These are phyloP conservation scores for Exophiala sp. DNA, from an alignment of 2,329 filamentous ascomycete genomes.

Conservation along the genomic window DNA sequence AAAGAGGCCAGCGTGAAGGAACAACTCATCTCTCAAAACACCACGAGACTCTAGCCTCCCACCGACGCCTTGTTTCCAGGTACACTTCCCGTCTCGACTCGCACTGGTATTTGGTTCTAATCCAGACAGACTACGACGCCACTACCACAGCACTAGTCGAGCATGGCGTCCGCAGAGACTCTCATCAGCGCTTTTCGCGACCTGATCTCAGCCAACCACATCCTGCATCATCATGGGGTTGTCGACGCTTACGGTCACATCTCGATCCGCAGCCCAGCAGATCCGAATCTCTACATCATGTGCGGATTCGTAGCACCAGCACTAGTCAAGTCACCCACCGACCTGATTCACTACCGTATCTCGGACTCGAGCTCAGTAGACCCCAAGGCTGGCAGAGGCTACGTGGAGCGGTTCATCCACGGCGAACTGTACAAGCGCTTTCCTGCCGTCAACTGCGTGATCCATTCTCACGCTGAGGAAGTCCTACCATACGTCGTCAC, in stretches of 20 bases:
- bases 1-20: too few relatives aligned
- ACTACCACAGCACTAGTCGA: too few relatives aligned
- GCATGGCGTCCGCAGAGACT: neutral
- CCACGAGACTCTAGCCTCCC: too few relatives aligned
- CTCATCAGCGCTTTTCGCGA: slow-evolving; percentile 16
- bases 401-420: slow-evolving; percentile 45
- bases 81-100: too few relatives aligned
- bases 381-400: slow-evolving; percentile 37
- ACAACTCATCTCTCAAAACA: too few relatives aligned
- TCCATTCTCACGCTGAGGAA: slow-evolving; percentile 44
- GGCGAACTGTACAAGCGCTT: slow-evolving; percentile 45
- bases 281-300: slow-evolving; percentile 46
- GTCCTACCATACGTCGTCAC: slow-evolving; percentile 41
- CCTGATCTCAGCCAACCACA: slow-evolving; percentile 31
- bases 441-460: slow-evolving; percentile 37
- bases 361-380: slow-evolving; percentile 40
- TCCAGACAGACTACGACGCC: too few relatives aligned
- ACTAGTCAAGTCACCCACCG: slow-evolving; percentile 39
- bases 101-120: too few relatives aligned
- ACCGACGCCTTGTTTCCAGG: too few relatives aligned
- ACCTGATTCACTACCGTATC: slow-evolving; percentile 47
- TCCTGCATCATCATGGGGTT: slow-evolving; percentile 47
- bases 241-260: slow-evolving; percentile 54
- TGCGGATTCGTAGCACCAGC: slow-evolving; percentile 46
- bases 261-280: slow-evolving; percentile 48